A percentile compares a stretch with the other conserved stretches of the same genome.
Conservation (phyloP, 2,329 filamentous ascomycete species). For the Pseudogymnoascus verrucosus region DNA sequence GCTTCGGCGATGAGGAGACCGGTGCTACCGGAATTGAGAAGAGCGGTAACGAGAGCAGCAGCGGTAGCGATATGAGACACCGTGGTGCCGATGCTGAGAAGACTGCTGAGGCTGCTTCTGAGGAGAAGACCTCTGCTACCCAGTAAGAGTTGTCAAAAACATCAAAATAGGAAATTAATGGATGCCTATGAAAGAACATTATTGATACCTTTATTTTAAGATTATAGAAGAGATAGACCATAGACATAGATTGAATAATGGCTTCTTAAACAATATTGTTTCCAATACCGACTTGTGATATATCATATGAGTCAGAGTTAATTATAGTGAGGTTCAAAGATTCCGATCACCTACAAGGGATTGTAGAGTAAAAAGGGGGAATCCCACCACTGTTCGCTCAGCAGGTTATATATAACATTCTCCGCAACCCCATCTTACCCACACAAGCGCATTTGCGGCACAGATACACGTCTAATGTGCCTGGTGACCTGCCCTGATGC, state of each 20-base stretch:
- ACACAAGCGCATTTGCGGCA: no score
- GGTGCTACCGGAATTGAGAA: not conserved
- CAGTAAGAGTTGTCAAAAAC: not conserved
- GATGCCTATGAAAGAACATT: not conserved
- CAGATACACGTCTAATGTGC: no score
- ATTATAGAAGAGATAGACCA: conserved; percentile 4
- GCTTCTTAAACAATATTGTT: not conserved
- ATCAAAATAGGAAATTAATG: not conserved
- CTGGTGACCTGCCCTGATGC: no score
- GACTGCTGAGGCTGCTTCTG: not conserved
- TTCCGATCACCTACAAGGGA: no score
- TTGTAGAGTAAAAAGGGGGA: no score
- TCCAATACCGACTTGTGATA: not conserved
- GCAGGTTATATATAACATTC: no score
- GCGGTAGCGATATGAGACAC: not conserved
- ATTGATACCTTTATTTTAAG: not conserved
- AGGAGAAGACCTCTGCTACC: not conserved
- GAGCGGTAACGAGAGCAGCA: not conserved
- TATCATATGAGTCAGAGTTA: no score
- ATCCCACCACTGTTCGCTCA: no score
- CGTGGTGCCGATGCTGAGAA: not conserved
- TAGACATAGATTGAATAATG: conserved; percentile 4
- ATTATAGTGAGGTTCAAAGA: not conserved
- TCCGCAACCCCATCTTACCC: no score
- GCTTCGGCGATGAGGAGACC: conserved; percentile 3